These are phyloP conservation scores for Fusarium sp. DNA, from an alignment of 2,329 filamentous ascomycete species.

Conservation along the genomic window DNA sequence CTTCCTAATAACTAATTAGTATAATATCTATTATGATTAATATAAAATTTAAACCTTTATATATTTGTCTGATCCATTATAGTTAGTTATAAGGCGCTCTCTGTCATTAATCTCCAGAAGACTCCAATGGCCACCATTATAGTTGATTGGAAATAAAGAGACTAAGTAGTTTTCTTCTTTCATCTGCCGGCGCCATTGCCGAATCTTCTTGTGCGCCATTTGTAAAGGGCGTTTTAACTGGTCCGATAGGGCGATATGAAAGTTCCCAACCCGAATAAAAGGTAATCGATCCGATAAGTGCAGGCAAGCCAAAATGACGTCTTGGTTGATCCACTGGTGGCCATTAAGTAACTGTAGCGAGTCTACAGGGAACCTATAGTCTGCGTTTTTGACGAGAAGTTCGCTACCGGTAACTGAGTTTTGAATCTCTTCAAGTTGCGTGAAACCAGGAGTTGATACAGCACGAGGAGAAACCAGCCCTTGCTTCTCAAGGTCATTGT, in stretches of 20 bases:
- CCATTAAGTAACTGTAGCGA: background rate
- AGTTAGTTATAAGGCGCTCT: background rate
- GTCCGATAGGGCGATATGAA: background rate
- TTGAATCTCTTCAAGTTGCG: background rate
- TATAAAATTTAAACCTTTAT: background rate
- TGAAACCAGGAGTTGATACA: background rate
- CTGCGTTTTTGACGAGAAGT: background rate
- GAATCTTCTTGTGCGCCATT: conserved; percentile 5
- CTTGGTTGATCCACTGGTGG: background rate
- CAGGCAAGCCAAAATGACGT: background rate
- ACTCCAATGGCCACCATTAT: background rate
- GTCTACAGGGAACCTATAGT: background rate
- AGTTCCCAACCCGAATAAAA: background rate
- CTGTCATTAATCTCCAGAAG: conserved; percentile 1
- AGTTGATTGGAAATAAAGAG: background rate
- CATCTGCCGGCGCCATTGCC: background rate
- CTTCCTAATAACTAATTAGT: background rate
- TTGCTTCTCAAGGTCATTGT: background rate
- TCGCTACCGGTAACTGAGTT: background rate
- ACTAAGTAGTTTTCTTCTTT: background rate
- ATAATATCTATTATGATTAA: background rate
- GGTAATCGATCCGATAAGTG: background rate
- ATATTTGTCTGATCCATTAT: background rate
- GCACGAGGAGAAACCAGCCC: background rate
- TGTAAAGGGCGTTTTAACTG: background rate